Percentiles rank a stretch among this genome's conserved stretches.
Conservation (phyloP, 495 filamentous ascomycete genomes). For the Annulohypoxylon bovei region DNA sequence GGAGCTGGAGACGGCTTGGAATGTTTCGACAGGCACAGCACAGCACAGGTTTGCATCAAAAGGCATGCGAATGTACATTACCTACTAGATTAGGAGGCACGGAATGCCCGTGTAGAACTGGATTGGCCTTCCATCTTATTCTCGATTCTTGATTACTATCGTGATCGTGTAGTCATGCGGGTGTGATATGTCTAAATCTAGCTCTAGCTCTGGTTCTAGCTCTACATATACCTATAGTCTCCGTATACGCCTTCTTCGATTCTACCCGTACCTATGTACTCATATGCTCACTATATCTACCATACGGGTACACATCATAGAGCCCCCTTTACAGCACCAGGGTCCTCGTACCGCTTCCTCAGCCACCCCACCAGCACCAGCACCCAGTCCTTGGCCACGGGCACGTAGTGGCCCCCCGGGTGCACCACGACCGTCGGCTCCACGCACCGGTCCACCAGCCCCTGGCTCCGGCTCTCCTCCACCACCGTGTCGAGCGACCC, state of each 20-base stretch:
- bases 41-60: conserved; percentile 39
- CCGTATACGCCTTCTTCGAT: not conserved
- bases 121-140: conserved; percentile 37
- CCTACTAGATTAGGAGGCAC: conserved; percentile 41
- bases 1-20: conserved; percentile 27
- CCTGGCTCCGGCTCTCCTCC: conserved; percentile 73
- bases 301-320: conserved; percentile 68
- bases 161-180: conserved; percentile 6
- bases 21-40: conserved; percentile 26
- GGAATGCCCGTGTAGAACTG: conserved; percentile 32
- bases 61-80: conserved; percentile 47
- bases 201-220: not conserved
- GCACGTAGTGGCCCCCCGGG: conserved; percentile 94
- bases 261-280: not conserved
- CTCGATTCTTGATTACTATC: not conserved
- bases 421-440: conserved; percentile 76
- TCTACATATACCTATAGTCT: conserved; percentile 10
- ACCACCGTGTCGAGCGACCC: conserved; percentile 91
- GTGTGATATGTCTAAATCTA: not conserved
- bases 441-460: conserved; percentile 73
- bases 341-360: conserved; percentile 62
- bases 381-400: conserved; percentile 80
- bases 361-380: conserved; percentile 80
- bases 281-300: conserved; percentile 58
- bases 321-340: conserved; percentile 56